Evolutionary conservation across 176 grass and related monocot genomes (phyloP).

Genomic region (Ananas comosus): DNA sequence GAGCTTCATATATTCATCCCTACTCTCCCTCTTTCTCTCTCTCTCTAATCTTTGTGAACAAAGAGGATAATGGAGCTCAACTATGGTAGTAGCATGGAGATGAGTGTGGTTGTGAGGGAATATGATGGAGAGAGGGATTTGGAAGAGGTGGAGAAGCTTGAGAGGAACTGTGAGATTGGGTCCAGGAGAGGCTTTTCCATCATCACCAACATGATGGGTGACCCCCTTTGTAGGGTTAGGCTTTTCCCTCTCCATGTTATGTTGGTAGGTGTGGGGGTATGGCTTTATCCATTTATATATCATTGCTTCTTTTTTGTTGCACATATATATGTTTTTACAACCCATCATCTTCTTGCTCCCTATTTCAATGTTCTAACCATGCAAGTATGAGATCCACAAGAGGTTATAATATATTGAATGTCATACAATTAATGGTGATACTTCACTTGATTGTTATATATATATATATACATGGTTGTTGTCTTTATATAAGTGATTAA

Average conservation of each 20-base stretch:
- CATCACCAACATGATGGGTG: slow-evolving; percentile 22
- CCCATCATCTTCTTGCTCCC: too few species aligned
- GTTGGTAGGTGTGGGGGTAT: slow-evolving; percentile 7
- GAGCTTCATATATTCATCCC: too few species aligned
- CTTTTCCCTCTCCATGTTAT: slow-evolving; percentile 25
- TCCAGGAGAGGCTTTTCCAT: slow-evolving; percentile 8
- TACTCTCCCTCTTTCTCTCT: neutral
- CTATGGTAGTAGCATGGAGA: neutral
- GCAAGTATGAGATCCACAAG: too few species aligned
- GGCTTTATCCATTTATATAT: too few species aligned
- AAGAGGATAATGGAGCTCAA: slow-evolving; percentile 11
- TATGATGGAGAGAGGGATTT: neutral
- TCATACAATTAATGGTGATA: too few species aligned
- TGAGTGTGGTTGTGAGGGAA: slow-evolving; percentile 12
- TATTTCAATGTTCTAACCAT: too few species aligned
- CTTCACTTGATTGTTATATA: too few species aligned
- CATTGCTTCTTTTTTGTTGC: neutral
- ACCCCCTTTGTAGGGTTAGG: slow-evolving; percentile 22
- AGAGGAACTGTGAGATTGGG: slow-evolving; percentile 22
- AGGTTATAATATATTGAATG: too few species aligned
- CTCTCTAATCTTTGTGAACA: neutral
- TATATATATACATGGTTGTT: too few species aligned
- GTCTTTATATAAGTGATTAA: neutral
- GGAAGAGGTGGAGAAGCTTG: slow-evolving; percentile 20
- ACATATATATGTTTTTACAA: neutral